phyloP scores from a whole-genome alignment of 2,329 filamentous ascomycete genomes.

The Stachybotrys chartarum region DNA sequence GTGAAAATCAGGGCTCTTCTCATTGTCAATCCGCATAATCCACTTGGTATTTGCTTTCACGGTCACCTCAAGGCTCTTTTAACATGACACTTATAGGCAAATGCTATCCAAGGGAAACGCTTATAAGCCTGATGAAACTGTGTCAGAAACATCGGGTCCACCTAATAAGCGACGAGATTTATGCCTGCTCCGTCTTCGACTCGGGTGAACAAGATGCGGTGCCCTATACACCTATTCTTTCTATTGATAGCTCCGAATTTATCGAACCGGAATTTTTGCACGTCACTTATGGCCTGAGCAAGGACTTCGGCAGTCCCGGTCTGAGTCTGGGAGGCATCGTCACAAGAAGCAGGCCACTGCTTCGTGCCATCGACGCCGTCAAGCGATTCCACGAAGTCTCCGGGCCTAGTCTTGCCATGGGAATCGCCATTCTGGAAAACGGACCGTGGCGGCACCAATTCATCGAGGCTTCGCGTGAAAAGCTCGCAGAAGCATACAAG shows the following conservation, averaged over 20 bases:
- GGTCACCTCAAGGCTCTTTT: neutral
- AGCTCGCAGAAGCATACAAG: constrained; percentile 31
- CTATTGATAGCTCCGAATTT: constrained; percentile 32
- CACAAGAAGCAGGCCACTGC: constrained; percentile 23
- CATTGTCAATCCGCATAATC: constrained; percentile 47
- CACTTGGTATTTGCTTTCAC: constrained; percentile 27
- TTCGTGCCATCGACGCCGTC: constrained; percentile 26
- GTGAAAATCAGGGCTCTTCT: constrained; percentile 37
- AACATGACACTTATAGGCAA: constrained; percentile 16
- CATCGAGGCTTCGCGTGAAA: constrained; percentile 28
- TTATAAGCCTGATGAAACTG: constrained; percentile 38
- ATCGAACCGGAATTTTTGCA: constrained; percentile 43
- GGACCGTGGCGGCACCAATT: constrained; percentile 36
- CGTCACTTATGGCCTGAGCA: constrained; percentile 36
- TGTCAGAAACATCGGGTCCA: constrained; percentile 44
- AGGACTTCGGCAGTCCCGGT: constrained; percentile 47
- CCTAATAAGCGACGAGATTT: constrained; percentile 52
- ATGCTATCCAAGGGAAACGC: constrained; percentile 35
- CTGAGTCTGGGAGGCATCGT: constrained; percentile 42
- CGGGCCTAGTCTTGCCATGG: constrained; percentile 33
- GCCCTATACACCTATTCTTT: constrained; percentile 41
- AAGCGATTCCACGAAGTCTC: constrained; percentile 40
- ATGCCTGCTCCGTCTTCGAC: constrained; percentile 43
- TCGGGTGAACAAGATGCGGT: constrained; percentile 16
- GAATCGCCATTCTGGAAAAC: constrained; percentile 38